Percentiles rank a stretch among this genome's conserved stretches.
These are phyloP conservation scores for Colletotrichum tamarilloi DNA, from an alignment of 2,329 filamentous ascomycete genomes.

Conservation along the genomic window DNA sequence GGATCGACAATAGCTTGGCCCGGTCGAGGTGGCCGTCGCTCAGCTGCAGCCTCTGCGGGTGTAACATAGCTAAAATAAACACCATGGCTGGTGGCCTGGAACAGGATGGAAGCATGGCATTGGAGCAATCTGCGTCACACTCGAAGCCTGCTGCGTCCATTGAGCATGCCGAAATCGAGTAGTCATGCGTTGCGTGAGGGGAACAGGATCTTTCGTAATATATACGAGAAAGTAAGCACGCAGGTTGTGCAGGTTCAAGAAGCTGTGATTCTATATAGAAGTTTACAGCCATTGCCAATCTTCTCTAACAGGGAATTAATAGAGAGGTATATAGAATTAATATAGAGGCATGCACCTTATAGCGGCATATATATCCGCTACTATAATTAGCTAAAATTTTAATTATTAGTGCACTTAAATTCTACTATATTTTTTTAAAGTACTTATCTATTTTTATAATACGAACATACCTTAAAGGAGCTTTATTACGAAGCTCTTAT, in stretches of 20 bases:
- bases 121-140: background rate
- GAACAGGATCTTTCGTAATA: background rate
- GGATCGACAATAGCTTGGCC: constrained; percentile 16
- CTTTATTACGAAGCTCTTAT: too few relatives aligned
- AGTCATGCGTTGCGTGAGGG: background rate
- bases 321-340: too few relatives aligned
- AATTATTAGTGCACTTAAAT: too few relatives aligned
- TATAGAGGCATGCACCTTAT: too few relatives aligned
- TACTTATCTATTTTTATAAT: too few relatives aligned
- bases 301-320: background rate
- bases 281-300: background rate
- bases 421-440: too few relatives aligned
- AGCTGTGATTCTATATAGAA: background rate
- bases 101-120: background rate
- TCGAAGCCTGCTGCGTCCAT: background rate
- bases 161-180: background rate
- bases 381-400: too few relatives aligned
- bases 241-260: background rate
- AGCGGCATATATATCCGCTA: rapidly evolving
- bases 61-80: constrained; percentile 25
- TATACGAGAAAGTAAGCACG: background rate
- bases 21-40: constrained; percentile 5
- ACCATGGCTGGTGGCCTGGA: constrained; percentile 1
- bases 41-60: constrained; percentile 25
- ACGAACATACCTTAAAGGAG: too few relatives aligned